phyloP scores from a whole-genome alignment of 1,139 yeast genomes.

The Taiozyma onychis region DNA sequence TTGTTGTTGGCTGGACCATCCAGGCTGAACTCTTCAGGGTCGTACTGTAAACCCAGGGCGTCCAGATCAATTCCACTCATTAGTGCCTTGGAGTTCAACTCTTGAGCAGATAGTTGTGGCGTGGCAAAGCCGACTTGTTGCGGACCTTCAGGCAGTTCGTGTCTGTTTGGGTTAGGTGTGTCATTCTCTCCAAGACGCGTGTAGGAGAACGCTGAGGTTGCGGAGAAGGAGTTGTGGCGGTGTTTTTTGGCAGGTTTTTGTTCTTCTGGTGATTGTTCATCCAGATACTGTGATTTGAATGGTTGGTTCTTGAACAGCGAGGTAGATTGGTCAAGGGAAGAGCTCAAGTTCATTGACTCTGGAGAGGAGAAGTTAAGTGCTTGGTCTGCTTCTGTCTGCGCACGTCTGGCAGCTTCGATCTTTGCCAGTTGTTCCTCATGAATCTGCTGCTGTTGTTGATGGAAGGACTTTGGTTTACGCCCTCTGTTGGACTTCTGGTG shows the following conservation, averaged over 20 bases:
- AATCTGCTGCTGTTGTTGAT: background rate
- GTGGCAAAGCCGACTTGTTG: constrained; percentile 74
- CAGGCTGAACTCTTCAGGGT: constrained; percentile 24
- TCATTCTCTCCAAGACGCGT: constrained; percentile 27
- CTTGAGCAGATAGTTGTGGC: constrained; percentile 54
- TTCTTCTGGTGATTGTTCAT: background rate
- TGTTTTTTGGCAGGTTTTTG: constrained; percentile 21
- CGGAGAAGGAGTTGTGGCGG: constrained; percentile 79
- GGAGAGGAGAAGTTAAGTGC: background rate
- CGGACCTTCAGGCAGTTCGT: constrained; percentile 38
- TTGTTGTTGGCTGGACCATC: constrained; percentile 16
- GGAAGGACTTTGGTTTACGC: background rate
- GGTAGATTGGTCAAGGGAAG: constrained; percentile 10
- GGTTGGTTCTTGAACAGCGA: background rate
- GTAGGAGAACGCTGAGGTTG: constrained; percentile 69
- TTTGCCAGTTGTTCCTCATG: background rate
- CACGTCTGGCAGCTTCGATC: background rate
- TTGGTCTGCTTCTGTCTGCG: background rate
- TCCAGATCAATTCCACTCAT: constrained; percentile 36
- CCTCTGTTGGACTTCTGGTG: background rate
- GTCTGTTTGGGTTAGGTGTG: constrained; percentile 5
- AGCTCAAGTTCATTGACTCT: constrained; percentile 1
- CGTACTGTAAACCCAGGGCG: constrained; percentile 32
- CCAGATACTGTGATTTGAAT: background rate
- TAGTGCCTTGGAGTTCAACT: constrained; percentile 28